These are phyloP conservation scores for Nematodospora valgi DNA, from an alignment of 805 yeast species.

Conservation along the genomic window DNA sequence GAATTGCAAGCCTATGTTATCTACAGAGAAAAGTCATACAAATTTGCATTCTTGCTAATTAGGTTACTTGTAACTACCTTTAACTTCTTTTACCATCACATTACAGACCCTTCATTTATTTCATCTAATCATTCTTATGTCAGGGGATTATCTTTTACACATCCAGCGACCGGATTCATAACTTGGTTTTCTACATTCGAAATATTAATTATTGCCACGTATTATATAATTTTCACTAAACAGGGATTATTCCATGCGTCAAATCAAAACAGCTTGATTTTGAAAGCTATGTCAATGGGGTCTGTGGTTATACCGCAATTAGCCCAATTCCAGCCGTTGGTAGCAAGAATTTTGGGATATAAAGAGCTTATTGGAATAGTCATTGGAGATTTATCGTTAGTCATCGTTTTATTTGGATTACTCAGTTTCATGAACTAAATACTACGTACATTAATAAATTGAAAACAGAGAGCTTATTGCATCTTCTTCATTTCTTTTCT, in stretches of 20 bases:
- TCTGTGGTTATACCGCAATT: conserved; percentile 34
- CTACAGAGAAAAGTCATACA: conserved; percentile 31
- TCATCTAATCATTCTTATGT: conserved; percentile 28
- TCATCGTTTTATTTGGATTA: conserved; percentile 38
- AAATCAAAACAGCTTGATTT: conserved; percentile 23
- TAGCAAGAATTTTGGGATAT: conserved; percentile 28
- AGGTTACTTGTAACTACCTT: conserved; percentile 23
- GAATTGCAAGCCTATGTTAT: conserved; percentile 26
- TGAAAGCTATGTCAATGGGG: conserved; percentile 28
- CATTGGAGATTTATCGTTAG: conserved; percentile 33
- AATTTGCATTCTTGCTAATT: conserved; percentile 28
- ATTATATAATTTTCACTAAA: conserved; percentile 25
- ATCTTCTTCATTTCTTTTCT: conserved; percentile 29
- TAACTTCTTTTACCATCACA: conserved; percentile 36
- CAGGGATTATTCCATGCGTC: conserved; percentile 21
- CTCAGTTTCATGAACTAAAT: conserved; percentile 17
- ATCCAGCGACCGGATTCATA: conserved; percentile 19
- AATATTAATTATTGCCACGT: conserved; percentile 29
- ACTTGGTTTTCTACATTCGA: conserved; percentile 29
- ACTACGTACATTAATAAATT: conserved; percentile 1
- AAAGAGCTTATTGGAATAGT: conserved; percentile 36
- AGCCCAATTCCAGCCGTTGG: conserved; percentile 22
- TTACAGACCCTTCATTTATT: conserved; percentile 13
- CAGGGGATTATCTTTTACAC: conserved; percentile 16
- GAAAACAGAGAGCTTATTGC: conserved; percentile 2